phyloP scores from a whole-genome alignment of 2,329 filamentous ascomycete genomes.

The Colletotrichum sp. region DNA sequence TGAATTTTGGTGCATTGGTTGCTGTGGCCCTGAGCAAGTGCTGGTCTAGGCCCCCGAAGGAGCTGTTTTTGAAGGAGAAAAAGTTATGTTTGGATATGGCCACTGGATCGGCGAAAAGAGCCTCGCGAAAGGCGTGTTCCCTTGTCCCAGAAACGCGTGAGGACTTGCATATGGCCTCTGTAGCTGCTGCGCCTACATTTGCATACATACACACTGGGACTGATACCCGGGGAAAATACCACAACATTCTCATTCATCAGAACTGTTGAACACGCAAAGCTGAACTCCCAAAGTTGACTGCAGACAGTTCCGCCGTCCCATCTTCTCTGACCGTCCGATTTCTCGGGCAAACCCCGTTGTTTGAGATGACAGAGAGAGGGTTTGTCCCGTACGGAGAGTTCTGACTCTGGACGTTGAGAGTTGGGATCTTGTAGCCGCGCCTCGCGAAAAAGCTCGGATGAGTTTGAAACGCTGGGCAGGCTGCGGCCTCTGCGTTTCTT shows the following conservation, averaged over 20 bases:
- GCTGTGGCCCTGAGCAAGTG: constrained; percentile 15
- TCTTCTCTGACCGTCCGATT: not conserved
- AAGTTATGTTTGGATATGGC: not conserved
- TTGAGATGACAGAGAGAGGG: not conserved
- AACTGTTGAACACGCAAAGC: not conserved
- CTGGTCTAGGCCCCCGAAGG: constrained; percentile 3
- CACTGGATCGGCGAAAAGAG: not conserved
- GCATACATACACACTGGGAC: not conserved
- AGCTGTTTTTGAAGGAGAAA: not conserved
- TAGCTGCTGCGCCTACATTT: not conserved
- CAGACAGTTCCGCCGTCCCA: not conserved
- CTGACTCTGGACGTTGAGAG: not conserved
- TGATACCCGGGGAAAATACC: not conserved
- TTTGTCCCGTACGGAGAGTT: not conserved
- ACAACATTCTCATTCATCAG: not conserved
- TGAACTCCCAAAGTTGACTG: too few species aligned
- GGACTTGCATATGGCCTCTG: not conserved
- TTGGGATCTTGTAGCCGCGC: not conserved
- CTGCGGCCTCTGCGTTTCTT: not conserved
- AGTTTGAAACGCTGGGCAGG: not conserved
- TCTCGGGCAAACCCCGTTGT: not conserved
- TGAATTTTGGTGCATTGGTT: not conserved
- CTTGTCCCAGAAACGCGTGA: not conserved
- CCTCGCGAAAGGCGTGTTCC: not conserved
- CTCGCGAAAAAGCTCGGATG: not conserved